Evolutionary conservation across 768 basidiomycete species (phyloP), one percentile per base, ranked within the genome.

Genomic region (Mycena galericulata): DNA sequence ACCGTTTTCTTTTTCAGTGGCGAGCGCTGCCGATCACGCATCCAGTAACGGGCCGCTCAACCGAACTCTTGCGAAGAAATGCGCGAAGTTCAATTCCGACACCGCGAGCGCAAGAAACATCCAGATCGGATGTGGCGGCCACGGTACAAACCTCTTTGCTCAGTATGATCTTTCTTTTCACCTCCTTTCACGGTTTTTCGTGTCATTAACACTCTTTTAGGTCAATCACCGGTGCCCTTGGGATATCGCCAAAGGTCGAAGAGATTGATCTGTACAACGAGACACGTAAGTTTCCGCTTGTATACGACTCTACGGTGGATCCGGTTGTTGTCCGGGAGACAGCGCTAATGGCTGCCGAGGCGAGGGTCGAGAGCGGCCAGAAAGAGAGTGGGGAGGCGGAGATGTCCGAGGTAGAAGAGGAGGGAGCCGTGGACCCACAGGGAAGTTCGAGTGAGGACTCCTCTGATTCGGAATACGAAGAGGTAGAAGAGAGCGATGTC

Each of bases 101-200:
- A 54, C 62, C 7, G 62, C 62, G 34, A 55, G 34, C 9, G 51
- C 69, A 20, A 50, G 41, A 29, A 63, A 71, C 29, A 56, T 71
- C 11, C 59, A 63, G 27, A 63, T 71, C 43, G 65, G 69, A 18
- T 71, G 69, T 26, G 65, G 65, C 22, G 65, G 57, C n/a, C 69
- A 71, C 34, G 65, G 27, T 20, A 60, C 46, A n/a, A 60, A 70
- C 34, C 32, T 70, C 27, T 36, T 65, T 22, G 69, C 69, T 51
- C 69, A 70, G 69, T 70, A 54, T 14, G 63, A 22, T 18, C 27
- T 58, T 47, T 40, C 1, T 20, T 24, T 32, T 54, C 49, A 22
- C 20, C 17, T 34, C 34, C 30, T 36, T 36, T 50, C 46, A 29
- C 22, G 18, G 45, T 6, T 58, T 27, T 43, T 45, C 29, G 43